Evolutionary conservation across 148 eudicot genomes (phyloP), one percentile per base, ranked within the genome.

Genomic region (Chenopodium formosanum): DNA sequence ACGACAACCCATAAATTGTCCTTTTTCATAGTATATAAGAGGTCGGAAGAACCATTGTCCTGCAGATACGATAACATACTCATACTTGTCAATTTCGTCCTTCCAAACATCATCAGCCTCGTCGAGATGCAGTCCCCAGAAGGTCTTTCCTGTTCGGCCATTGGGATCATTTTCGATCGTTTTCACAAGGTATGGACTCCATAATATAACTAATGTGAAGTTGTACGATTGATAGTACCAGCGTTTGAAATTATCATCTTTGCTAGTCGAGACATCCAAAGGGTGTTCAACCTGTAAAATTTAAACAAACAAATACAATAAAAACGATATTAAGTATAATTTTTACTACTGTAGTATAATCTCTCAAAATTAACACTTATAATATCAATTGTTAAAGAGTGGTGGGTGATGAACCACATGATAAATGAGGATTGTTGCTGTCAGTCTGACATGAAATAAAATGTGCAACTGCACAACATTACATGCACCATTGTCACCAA

Each of bases 41-140:
- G 90, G 81, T 25, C 94, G 89, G 79, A 63, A 79, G 64, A 88
- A 90, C 97, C 97, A 91, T 52, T 90, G 92, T 67, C 91, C 94
- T 7, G 90, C 88, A 2, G 87, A 89, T 81, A 93, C 14, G 80
- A 93, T 81, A 34, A 93, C 47, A 80, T 90, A 92, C 31, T 91
- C 89, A 65, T 90, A 92, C 0, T 83, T 84, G 46, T 85, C 89
- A 4, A 92, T 82, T 74, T 91, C 80, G 64, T 85, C 81, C 12
- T 89, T 82, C 94, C 97, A 92, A 46, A 74, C 80, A 25, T 83
- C 86, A 52, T 93, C 88, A 14, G 83, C 48, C 63, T 92, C 90
- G 48, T 92, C 94, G 1, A 91, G 87, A 84, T 86, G 84, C 44
- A 91, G 87, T 75, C 88, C 87, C 83, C 83, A 89, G 9, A 89